Percentiles rank a stretch among this genome's conserved stretches.
These are phyloP conservation scores for Brasenia schreberi DNA, from an alignment of 164 flowering plant species.

Conservation along the genomic window DNA sequence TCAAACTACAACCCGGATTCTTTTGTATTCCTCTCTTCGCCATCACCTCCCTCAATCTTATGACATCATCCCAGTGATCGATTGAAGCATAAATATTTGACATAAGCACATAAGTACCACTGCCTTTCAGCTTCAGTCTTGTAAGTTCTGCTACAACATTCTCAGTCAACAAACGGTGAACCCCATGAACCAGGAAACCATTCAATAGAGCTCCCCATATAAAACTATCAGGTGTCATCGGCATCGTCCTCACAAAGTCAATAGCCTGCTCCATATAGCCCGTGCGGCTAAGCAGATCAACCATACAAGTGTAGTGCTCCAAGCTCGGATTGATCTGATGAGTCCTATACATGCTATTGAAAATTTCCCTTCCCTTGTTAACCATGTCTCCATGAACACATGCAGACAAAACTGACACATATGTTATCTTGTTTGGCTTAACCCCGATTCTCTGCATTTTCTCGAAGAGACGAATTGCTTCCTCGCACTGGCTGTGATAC, in stretches of 20 bases:
- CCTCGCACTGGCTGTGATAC: conserved; percentile 3
- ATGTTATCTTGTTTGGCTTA: conserved; percentile 7
- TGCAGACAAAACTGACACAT: conserved; percentile 9
- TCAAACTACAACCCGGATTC: conserved; percentile 15
- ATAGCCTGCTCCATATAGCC: conserved; percentile 8
- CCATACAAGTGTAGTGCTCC: conserved; percentile 11
- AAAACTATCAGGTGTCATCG: conserved; percentile 8
- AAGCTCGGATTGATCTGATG: conserved; percentile 4
- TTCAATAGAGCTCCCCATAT: conserved; percentile 7
- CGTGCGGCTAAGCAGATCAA: conserved; percentile 8
- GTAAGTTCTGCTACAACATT: neutral
- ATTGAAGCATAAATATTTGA: conserved; percentile 10
- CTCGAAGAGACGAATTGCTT: conserved; percentile 3
- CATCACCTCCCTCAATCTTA: conserved; percentile 8
- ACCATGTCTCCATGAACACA: conserved; percentile 10
- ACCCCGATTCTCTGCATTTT: conserved; percentile 7
- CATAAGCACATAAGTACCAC: conserved; percentile 6
- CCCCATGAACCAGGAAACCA: conserved; percentile 7
- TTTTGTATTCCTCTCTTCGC: conserved; percentile 5
- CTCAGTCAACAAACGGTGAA: neutral
- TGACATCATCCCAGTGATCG: conserved; percentile 8
- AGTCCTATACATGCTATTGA: conserved; percentile 1
- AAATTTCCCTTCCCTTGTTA: conserved; percentile 4
- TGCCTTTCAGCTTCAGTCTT: conserved; percentile 1
- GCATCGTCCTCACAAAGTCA: conserved; percentile 9